Conservation (phyloP, 768 basidiomycete species). For the Lentinula detonsa region DNA sequence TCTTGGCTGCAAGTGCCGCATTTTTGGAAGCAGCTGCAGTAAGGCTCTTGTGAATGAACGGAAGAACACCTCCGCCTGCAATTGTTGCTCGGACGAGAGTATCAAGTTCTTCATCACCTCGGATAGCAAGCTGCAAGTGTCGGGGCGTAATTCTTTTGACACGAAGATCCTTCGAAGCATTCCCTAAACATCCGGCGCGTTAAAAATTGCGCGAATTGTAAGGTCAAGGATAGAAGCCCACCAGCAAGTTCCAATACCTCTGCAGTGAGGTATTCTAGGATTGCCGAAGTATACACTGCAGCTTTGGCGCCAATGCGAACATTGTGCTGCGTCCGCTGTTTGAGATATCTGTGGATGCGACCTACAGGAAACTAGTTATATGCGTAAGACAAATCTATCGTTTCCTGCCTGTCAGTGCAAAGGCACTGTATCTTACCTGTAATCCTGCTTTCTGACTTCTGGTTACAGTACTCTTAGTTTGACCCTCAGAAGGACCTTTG, state of each 20-base stretch:
- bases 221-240: constrained; percentile 25
- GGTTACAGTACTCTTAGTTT: constrained; percentile 45
- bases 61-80: constrained; percentile 82
- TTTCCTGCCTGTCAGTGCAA: not conserved
- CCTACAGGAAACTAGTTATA: constrained; percentile 84
- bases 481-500: constrained; percentile 28
- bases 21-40: constrained; percentile 29
- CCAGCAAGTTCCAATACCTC: constrained; percentile 96
- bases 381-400: not conserved
- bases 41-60: constrained; percentile 84
- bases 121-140: constrained; percentile 92
- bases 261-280: constrained; percentile 93
- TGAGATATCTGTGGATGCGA: constrained; percentile 95
- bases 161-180: constrained; percentile 94
- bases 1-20: constrained; percentile 43
- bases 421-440: constrained; percentile 44
- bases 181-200: constrained; percentile 45
- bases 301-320: constrained; percentile 97
- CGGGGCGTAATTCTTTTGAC: constrained; percentile 97
- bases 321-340: constrained; percentile 88
- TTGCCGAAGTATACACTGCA: constrained; percentile 93
- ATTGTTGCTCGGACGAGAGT: constrained; percentile 91
- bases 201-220: not conserved
- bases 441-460: constrained; percentile 83
- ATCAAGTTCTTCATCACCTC: constrained; percentile 97